Percentiles rank a stretch among this genome's conserved stretches.
Evolutionary conservation across 768 basidiomycete species (phyloP).

Genomic region (Trametes gibbosa): DNA sequence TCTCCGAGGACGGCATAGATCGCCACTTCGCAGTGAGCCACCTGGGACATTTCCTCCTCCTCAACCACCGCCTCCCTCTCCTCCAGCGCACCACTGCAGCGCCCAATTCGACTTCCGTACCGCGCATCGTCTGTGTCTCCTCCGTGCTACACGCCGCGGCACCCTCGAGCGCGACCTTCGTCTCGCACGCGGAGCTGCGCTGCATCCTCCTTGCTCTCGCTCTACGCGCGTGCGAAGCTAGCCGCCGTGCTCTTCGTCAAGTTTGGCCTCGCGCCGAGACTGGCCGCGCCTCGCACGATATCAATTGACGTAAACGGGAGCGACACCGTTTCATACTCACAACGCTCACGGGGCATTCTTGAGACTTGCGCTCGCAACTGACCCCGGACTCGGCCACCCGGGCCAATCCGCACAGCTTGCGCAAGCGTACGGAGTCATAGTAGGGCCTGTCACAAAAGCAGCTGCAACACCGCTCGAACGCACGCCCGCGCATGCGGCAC

Average conservation of each 20-base stretch:
- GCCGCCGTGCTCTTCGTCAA: slow-evolving; percentile 40
- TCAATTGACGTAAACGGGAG: too few species aligned
- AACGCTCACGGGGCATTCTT: slow-evolving; percentile 20
- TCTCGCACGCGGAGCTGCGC: slow-evolving; percentile 38
- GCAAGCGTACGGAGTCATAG: slow-evolving; percentile 25
- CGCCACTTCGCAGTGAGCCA: slow-evolving; percentile 35
- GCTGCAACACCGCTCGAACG: slow-evolving; percentile 29
- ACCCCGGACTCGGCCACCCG: slow-evolving; percentile 30
- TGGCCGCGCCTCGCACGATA: slow-evolving; percentile 5
- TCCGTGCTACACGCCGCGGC: slow-evolving; percentile 39
- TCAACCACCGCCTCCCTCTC: slow-evolving; percentile 41
- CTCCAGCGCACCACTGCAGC: slow-evolving; percentile 32
- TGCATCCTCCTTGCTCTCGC: slow-evolving; percentile 25
- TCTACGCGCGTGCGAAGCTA: slow-evolving; percentile 42
- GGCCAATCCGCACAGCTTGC: slow-evolving; percentile 29
- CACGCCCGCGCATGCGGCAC: slow-evolving; percentile 26
- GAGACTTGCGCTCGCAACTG: slow-evolving; percentile 29
- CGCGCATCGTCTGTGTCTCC: slow-evolving; percentile 40
- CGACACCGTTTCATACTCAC: not conserved
- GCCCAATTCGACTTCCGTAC: not conserved
- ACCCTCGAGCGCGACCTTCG: slow-evolving; percentile 33
- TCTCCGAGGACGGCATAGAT: slow-evolving; percentile 27
- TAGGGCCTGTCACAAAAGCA: slow-evolving; percentile 24
- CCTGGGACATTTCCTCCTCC: slow-evolving; percentile 40
- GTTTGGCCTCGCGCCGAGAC: slow-evolving; percentile 25